A percentile compares a stretch with the other conserved stretches of the same genome.
Evolutionary conservation across 2,329 filamentous ascomycete species (phyloP).

Genomic region (Beauveria sp.): DNA sequence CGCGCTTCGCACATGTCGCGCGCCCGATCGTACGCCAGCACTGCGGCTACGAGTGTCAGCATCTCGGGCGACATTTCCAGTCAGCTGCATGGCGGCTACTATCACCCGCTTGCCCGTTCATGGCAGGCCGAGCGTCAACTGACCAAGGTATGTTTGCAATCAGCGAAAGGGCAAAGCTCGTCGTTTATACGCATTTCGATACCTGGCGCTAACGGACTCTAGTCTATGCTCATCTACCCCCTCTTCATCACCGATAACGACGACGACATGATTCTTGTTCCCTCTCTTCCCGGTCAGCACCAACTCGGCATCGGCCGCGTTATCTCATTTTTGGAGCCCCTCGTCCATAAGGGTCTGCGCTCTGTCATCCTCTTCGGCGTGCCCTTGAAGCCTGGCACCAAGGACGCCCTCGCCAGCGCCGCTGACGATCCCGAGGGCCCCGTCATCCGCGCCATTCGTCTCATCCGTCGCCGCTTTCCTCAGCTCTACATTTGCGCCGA

Average conservation of each 20-base stretch:
- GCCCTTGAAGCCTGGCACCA: slow-evolving; percentile 69
- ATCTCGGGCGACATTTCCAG: slow-evolving; percentile 70
- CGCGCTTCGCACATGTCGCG: slow-evolving; percentile 53
- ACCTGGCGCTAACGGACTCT: slow-evolving; percentile 3
- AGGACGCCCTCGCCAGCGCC: slow-evolving; percentile 84
- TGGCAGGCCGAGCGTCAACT: slow-evolving; percentile 83
- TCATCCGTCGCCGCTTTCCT: slow-evolving; percentile 79
- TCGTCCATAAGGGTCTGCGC: slow-evolving; percentile 81
- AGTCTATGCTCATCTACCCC: slow-evolving; percentile 98
- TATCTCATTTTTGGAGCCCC: slow-evolving; percentile 73
- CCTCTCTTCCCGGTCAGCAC: slow-evolving; percentile 83
- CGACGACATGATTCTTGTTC: slow-evolving; percentile 84
- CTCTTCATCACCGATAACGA: slow-evolving; percentile 93
- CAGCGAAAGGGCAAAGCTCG: neutral
- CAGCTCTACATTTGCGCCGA: slow-evolving; percentile 86
- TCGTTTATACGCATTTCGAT: neutral
- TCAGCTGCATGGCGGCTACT: slow-evolving; percentile 77
- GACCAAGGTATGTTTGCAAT: slow-evolving; percentile 57
- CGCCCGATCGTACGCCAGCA: slow-evolving; percentile 60
- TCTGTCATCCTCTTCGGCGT: slow-evolving; percentile 97
- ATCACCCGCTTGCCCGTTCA: slow-evolving; percentile 67
- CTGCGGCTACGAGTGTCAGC: slow-evolving; percentile 60
- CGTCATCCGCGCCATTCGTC: slow-evolving; percentile 77
- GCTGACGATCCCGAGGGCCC: slow-evolving; percentile 91
- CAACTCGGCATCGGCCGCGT: slow-evolving; percentile 83